Evolutionary conservation across 2,329 filamentous ascomycete species (phyloP).

Genomic region (Fusarium odoratissimum): DNA sequence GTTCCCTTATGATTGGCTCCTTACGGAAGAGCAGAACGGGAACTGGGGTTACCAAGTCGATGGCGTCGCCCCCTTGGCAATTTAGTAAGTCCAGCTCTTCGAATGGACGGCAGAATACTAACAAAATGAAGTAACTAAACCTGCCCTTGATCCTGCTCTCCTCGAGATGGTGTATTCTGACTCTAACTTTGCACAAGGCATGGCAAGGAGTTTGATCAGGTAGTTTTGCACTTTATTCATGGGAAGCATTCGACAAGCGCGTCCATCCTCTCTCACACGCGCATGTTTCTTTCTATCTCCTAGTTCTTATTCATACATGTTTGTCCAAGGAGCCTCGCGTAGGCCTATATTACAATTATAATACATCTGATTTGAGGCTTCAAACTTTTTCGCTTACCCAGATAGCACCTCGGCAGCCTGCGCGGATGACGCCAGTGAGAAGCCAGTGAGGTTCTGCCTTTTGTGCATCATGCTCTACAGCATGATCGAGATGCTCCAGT

Average conservation of each 20-base stretch:
- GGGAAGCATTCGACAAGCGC: conserved; percentile 35
- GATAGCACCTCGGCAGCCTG: conserved; percentile 92
- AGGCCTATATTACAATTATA: conserved; percentile 42
- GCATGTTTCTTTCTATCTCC: conserved; percentile 21
- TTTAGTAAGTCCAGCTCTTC: conserved; percentile 76
- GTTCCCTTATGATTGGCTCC: conserved; percentile 96
- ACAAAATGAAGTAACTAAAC: conserved; percentile 50
- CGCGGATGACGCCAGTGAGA: conserved; percentile 85
- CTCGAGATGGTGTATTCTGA: conserved; percentile 10
- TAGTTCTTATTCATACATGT: conserved; percentile 34
- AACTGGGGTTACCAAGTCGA: conserved; percentile 99
- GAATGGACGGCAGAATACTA: conserved; percentile 35
- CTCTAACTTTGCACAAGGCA: conserved; percentile 31
- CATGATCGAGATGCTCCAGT: conserved; percentile 95
- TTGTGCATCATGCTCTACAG: conserved; percentile 91
- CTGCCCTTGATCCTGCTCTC: conserved; percentile 13
- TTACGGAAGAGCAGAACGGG: conserved; percentile 88
- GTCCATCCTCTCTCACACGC: conserved; percentile 8
- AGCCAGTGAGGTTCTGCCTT: conserved; percentile 91
- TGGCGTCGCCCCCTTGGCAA: conserved; percentile 93
- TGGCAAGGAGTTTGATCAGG: conserved; percentile 41
- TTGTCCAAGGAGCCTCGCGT: conserved; percentile 15
- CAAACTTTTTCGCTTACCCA: conserved; percentile 85
- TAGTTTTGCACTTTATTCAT: conserved; percentile 21
- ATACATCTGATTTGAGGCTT: conserved; percentile 43